Conservation (phyloP, 2,329 filamentous ascomycete species). For the Bipolaris oryzae region DNA sequence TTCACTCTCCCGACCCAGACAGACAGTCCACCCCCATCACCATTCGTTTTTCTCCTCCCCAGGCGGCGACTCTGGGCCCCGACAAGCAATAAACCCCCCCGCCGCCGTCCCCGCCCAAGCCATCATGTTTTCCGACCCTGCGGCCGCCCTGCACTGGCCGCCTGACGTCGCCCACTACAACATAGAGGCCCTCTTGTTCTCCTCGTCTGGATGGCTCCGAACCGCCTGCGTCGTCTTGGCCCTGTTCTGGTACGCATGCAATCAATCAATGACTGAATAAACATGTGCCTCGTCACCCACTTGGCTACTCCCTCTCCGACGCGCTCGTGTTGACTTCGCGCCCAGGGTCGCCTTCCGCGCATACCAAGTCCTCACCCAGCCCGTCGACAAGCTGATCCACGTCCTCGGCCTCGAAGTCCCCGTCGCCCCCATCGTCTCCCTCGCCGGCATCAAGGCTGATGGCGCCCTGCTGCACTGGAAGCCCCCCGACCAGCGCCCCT, state of each 20-base stretch:
- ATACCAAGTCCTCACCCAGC: conserved; percentile 86
- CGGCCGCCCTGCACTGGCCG: conserved; percentile 42
- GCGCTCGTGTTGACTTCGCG: background rate
- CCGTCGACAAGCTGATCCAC: conserved; percentile 86
- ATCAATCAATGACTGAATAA: background rate
- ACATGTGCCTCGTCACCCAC: background rate
- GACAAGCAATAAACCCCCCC: background rate
- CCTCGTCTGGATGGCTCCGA: conserved; percentile 45
- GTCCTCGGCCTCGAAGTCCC: conserved; percentile 95
- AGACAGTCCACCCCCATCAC: background rate
- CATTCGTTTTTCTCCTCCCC: background rate
- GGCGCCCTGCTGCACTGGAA: conserved; percentile 93
- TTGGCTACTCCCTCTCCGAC: background rate
- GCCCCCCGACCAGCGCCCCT: conserved; percentile 67
- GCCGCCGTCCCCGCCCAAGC: background rate
- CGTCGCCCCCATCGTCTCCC: conserved; percentile 83
- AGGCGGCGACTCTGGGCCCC: conserved; percentile 5
- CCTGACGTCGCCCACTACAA: conserved; percentile 43
- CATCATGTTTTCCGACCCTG: conserved; percentile 43
- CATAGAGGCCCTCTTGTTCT: conserved; percentile 44
- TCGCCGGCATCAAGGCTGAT: conserved; percentile 86
- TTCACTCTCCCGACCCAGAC: too few species aligned
- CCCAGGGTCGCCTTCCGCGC: conserved; percentile 81
- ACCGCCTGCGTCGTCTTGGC: conserved; percentile 44
- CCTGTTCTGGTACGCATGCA: conserved; percentile 41